Conservation (phyloP, 2,329 filamentous ascomycete species). For the Pyrenophora graminea region DNA sequence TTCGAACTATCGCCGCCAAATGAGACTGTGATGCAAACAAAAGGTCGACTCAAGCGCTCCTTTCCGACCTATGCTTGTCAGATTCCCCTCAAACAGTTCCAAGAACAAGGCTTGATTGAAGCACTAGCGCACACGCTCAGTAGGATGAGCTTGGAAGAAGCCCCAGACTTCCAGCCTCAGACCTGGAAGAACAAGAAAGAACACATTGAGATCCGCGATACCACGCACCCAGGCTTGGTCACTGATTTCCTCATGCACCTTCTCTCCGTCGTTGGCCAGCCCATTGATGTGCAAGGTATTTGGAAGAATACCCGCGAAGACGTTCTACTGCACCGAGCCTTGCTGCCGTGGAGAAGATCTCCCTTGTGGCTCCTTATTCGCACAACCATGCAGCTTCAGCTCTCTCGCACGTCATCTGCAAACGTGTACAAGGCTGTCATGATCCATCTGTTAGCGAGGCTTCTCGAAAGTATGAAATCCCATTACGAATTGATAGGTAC, state of each 20-base stretch:
- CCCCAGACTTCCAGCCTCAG: conserved; percentile 41
- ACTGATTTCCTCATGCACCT: conserved; percentile 57
- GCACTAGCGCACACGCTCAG: conserved; percentile 41
- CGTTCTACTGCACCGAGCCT: conserved; percentile 50
- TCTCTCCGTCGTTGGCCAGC: conserved; percentile 42
- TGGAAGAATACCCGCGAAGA: conserved; percentile 61
- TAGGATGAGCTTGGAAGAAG: conserved; percentile 45
- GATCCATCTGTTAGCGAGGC: conserved; percentile 55
- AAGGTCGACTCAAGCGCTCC: conserved; percentile 48
- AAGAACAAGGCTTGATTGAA: conserved; percentile 17
- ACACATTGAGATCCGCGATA: conserved; percentile 55
- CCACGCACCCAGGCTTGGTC: conserved; percentile 55
- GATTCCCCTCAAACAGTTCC: conserved; percentile 32
- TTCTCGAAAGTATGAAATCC: conserved; percentile 6
- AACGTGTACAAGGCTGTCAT: conserved; percentile 58
- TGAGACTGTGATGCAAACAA: conserved; percentile 42
- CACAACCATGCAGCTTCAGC: conserved; percentile 53
- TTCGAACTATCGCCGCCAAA: conserved; percentile 55
- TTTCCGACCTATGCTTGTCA: conserved; percentile 52
- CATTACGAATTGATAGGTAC: not conserved
- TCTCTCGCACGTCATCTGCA: conserved; percentile 18
- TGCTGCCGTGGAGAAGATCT: conserved; percentile 56
- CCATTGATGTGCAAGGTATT: conserved; percentile 38
- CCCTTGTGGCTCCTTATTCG: conserved; percentile 61
- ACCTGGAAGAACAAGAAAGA: conserved; percentile 46